These are phyloP conservation scores for Solioccasus polychromus DNA, from an alignment of 768 basidiomycete genomes.

Conservation along the genomic window DNA sequence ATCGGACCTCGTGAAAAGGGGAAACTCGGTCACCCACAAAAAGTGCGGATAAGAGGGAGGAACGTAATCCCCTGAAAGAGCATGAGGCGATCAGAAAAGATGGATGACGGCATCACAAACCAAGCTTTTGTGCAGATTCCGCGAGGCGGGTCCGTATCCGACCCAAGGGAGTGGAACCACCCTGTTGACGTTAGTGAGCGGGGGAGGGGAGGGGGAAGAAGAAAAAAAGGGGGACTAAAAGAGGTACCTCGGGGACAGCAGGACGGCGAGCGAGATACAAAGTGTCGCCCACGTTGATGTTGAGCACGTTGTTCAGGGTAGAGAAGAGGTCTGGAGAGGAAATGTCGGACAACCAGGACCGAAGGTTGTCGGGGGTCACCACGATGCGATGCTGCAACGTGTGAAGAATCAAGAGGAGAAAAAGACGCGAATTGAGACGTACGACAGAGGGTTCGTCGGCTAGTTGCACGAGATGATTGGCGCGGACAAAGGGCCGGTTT, in stretches of 20 bases:
- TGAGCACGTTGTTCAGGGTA: constrained; percentile 40
- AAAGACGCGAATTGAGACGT: constrained; percentile 8
- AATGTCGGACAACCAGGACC: constrained; percentile 44
- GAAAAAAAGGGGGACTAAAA: constrained; percentile 5
- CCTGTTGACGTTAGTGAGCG: constrained; percentile 59
- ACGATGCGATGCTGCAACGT: constrained; percentile 38
- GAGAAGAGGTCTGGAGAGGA: constrained; percentile 28
- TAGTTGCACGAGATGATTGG: constrained; percentile 16
- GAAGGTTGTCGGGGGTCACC: constrained; percentile 44
- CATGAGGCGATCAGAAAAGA: constrained; percentile 7
- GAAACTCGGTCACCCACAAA: constrained; percentile 95
- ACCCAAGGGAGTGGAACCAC: constrained; percentile 83
- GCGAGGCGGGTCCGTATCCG: constrained; percentile 62
- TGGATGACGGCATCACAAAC: constrained; percentile 38
- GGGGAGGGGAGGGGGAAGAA: no score
- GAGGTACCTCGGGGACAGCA: constrained; percentile 49
- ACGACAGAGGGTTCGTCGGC: constrained; percentile 27
- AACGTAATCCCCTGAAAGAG: constrained; percentile 49
- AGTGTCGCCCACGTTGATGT: constrained; percentile 49
- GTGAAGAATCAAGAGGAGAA: constrained; percentile 6
- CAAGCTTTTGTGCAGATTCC: constrained; percentile 61
- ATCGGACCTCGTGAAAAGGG: constrained; percentile 84
- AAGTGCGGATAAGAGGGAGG: constrained; percentile 70
- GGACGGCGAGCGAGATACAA: constrained; percentile 57
- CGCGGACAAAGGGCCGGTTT: constrained; percentile 26